phyloP scores from a whole-genome alignment of 2,329 filamentous ascomycete species.

The Mycosphaerelloides madeirae region DNA sequence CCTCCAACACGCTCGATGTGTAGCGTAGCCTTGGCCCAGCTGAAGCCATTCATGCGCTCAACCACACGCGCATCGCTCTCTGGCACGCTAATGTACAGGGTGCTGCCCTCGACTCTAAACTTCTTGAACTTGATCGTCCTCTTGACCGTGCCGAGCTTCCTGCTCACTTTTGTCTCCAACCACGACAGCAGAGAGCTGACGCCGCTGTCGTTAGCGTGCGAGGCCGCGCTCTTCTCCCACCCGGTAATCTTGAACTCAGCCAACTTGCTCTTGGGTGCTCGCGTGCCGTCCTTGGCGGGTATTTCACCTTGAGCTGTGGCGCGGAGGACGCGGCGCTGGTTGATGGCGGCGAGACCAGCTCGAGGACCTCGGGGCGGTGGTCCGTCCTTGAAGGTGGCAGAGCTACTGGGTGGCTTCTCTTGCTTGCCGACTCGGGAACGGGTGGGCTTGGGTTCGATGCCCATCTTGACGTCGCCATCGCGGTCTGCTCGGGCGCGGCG shows the following conservation, averaged over 20 bases:
- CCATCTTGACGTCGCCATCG: constrained; percentile 61
- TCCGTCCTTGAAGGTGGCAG: constrained; percentile 1
- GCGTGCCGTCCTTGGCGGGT: constrained; percentile 21
- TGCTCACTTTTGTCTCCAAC: constrained; percentile 38
- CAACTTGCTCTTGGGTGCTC: constrained; percentile 13
- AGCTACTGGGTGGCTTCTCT: constrained; percentile 21
- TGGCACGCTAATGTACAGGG: constrained; percentile 35
- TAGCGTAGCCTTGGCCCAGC: constrained; percentile 38
- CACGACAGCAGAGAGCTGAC: constrained; percentile 36
- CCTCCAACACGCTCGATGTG: constrained; percentile 31
- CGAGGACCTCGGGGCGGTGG: constrained; percentile 1
- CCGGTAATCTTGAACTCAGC: constrained; percentile 38
- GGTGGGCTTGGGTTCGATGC: constrained; percentile 34
- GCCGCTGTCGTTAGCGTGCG: constrained; percentile 31
- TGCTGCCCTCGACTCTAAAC: constrained; percentile 32
- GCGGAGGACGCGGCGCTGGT: constrained; percentile 27
- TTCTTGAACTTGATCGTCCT: constrained; percentile 33
- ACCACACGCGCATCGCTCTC: constrained; percentile 33
- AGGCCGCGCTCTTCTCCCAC: constrained; percentile 38
- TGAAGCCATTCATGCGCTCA: constrained; percentile 38
- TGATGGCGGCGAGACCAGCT: constrained; percentile 15
- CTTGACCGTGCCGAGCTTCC: constrained; percentile 27
- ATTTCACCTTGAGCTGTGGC: constrained; percentile 21
- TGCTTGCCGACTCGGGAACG: constrained; percentile 24
- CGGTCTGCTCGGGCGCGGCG: background rate